These are phyloP conservation scores for Lactarius quietus DNA, from an alignment of 768 basidiomycete genomes.

Conservation along the genomic window DNA sequence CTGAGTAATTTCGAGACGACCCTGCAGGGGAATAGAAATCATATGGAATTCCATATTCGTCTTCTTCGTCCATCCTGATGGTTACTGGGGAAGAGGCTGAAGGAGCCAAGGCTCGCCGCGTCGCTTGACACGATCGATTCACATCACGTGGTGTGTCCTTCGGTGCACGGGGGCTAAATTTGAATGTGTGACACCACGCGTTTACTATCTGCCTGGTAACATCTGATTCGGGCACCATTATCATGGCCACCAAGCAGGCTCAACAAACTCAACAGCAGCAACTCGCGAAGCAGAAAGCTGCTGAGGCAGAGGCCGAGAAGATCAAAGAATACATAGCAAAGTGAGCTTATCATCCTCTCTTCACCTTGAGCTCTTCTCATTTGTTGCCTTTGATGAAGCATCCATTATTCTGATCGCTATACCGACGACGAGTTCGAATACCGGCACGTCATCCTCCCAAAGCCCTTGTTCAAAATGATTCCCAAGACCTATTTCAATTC, in stretches of 20 bases:
- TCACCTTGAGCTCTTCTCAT: conserved; percentile 5
- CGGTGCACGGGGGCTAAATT: conserved; percentile 12
- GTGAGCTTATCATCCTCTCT: conserved; percentile 37
- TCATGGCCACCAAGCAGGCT: conserved; percentile 24
- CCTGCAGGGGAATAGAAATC: conserved; percentile 1
- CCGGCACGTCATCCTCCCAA: conserved; percentile 95
- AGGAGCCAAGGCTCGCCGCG: neutral
- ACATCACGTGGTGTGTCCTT: conserved; percentile 21
- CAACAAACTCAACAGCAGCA: conserved; percentile 26
- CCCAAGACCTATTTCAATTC: conserved; percentile 78
- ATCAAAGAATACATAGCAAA: conserved; percentile 78
- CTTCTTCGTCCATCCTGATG: conserved; percentile 17
- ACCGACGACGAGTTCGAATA: conserved; percentile 93
- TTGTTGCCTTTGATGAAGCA: conserved; percentile 42
- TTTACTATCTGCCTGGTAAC: conserved; percentile 1
- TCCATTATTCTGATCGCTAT: conserved; percentile 90
- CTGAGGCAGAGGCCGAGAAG: conserved; percentile 27
- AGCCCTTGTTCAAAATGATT: conserved; percentile 89
- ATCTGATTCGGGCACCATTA: neutral
- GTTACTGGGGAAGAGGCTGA: neutral
- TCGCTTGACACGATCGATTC: conserved; percentile 14
- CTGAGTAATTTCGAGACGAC: neutral
- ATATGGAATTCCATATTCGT: conserved; percentile 9
- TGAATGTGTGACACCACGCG: conserved; percentile 11
- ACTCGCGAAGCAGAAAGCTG: conserved; percentile 27